phyloP scores from a whole-genome alignment of 2,329 filamentous ascomycete genomes.

The Phialophora verrucosa region DNA sequence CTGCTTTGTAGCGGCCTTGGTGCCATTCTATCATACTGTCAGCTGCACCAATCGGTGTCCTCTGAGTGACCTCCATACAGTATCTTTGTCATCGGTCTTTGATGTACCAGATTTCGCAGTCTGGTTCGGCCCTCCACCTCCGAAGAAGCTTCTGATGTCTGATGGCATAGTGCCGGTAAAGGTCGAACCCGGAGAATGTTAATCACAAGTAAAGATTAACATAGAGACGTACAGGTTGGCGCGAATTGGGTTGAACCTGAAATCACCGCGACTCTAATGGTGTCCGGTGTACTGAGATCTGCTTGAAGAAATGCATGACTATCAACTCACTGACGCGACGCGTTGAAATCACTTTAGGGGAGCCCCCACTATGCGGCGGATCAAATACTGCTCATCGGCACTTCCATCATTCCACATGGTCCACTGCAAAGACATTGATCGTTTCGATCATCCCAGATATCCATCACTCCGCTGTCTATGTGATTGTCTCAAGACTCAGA shows the following conservation, averaged over 20 bases:
- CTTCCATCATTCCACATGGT: not conserved
- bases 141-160: constrained; percentile 92
- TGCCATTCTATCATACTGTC: constrained; percentile 6
- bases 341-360: constrained; percentile 1
- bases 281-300: not conserved
- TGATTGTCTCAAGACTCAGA: not conserved
- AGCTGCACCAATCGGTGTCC: not conserved
- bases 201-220: not conserved
- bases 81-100: constrained; percentile 13
- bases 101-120: constrained; percentile 36
- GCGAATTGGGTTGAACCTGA: not conserved
- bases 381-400: not conserved
- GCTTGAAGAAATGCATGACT: not conserved
- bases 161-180: constrained; percentile 66
- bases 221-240: not conserved
- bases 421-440: not conserved
- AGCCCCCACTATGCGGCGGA: not conserved
- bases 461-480: not conserved
- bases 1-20: constrained; percentile 20
- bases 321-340: constrained; percentile 4
- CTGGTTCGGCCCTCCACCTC: constrained; percentile 64
- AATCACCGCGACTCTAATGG: not conserved
- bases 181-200: not conserved
- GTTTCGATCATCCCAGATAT: not conserved
- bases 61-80: constrained; percentile 10